phyloP scores from a whole-genome alignment of 2,329 filamentous ascomycete genomes.

The Fusarium sulawesiense region DNA sequence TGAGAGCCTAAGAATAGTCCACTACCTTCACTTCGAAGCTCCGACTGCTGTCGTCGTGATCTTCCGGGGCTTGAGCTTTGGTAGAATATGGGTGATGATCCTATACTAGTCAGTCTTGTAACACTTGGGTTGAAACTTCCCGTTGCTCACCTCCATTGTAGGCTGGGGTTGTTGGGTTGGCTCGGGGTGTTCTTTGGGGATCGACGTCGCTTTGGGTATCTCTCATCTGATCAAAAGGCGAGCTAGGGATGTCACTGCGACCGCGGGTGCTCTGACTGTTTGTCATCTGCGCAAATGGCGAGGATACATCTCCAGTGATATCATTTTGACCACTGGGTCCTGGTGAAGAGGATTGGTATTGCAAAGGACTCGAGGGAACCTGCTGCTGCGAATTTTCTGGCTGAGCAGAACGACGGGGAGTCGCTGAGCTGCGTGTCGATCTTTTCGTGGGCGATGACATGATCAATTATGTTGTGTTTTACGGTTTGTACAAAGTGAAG shows the following conservation, averaged over 20 bases:
- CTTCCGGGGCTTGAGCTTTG: conserved; percentile 88
- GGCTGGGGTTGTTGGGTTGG: conserved; percentile 67
- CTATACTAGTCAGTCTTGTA: conserved; percentile 58
- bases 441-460: conserved; percentile 62
- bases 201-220: conserved; percentile 65
- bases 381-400: conserved; percentile 57
- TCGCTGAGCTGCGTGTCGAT: conserved; percentile 61
- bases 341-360: conserved; percentile 69
- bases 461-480: conserved; percentile 22
- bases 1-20: conserved; percentile 82
- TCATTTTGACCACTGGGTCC: conserved; percentile 44
- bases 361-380: conserved; percentile 82
- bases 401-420: conserved; percentile 56
- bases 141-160: conserved; percentile 69
- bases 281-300: conserved; percentile 67
- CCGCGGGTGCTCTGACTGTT: conserved; percentile 64
- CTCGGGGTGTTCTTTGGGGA: conserved; percentile 77
- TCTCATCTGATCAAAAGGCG: conserved; percentile 69
- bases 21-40: conserved; percentile 85
- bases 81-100: conserved; percentile 92
- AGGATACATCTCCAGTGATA: conserved; percentile 58
- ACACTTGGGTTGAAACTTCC: neutral
- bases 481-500: conserved; percentile 19
- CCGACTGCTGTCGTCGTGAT: conserved; percentile 70
- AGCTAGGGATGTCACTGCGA: conserved; percentile 62